Evolutionary conservation across 1,139 yeast genomes (phyloP).

Genomic region (Scheffersomyces stambukii): DNA sequence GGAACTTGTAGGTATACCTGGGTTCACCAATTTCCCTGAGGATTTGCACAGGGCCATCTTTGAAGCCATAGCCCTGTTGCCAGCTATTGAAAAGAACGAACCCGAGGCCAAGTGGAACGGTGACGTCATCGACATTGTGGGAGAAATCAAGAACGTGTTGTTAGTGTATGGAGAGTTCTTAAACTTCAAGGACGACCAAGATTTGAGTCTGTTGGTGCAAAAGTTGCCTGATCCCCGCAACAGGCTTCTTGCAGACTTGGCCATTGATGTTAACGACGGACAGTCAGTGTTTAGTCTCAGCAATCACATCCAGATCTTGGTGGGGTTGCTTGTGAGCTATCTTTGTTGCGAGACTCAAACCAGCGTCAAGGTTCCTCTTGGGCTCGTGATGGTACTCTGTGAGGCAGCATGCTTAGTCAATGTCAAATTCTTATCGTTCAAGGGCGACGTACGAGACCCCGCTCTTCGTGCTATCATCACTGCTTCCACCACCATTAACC

Average conservation of each 20-base stretch:
- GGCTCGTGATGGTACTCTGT: constrained; percentile 42
- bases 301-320: constrained; percentile 43
- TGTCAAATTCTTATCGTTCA: constrained; percentile 49
- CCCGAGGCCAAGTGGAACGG: constrained; percentile 47
- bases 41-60: constrained; percentile 40
- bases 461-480: constrained; percentile 35
- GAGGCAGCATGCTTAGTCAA: constrained; percentile 54
- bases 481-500: constrained; percentile 40
- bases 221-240: constrained; percentile 15
- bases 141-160: constrained; percentile 51
- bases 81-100: constrained; percentile 51
- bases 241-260: constrained; percentile 21
- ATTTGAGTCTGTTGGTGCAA: constrained; percentile 28
- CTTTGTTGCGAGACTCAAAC: constrained; percentile 43
- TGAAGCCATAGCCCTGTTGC: constrained; percentile 55
- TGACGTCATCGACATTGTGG: constrained; percentile 29
- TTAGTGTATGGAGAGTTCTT: constrained; percentile 54
- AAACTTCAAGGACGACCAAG: constrained; percentile 53
- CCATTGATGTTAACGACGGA: constrained; percentile 56
- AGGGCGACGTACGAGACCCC: constrained; percentile 55
- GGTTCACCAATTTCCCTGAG: constrained; percentile 28
- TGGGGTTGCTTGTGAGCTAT: constrained; percentile 42
- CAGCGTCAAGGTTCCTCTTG: constrained; percentile 54
- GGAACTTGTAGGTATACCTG: constrained; percentile 23
- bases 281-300: constrained; percentile 47